phyloP scores from a whole-genome alignment of 768 basidiomycete species.

The Pleurotus citrinopileatus region DNA sequence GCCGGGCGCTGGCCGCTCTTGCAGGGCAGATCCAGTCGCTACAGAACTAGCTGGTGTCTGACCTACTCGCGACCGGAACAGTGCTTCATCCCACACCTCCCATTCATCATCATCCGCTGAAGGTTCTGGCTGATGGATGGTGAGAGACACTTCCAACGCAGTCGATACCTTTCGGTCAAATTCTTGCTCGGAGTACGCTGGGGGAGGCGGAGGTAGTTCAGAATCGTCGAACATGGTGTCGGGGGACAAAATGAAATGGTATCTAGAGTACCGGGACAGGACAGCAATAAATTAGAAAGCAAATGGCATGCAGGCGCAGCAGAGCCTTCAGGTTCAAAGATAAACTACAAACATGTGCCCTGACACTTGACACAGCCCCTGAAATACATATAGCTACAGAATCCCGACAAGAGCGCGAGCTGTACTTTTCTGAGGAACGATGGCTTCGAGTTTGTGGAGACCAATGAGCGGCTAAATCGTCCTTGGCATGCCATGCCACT shows the following conservation, averaged over 20 bases:
- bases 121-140: constrained; percentile 21
- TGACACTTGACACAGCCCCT: constrained; percentile 7
- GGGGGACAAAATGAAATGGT: background rate
- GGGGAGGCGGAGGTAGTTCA: constrained; percentile 34
- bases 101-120: constrained; percentile 37
- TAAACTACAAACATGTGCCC: constrained; percentile 1
- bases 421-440: too few relatives aligned
- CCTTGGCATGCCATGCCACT: too few relatives aligned
- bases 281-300: background rate
- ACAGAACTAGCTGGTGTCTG: background rate
- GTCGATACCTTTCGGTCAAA: constrained; percentile 52
- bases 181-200: constrained; percentile 37
- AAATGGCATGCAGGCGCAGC: background rate
- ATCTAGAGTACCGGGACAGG: background rate
- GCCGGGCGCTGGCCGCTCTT: constrained; percentile 8
- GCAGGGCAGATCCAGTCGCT: background rate
- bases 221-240: constrained; percentile 18
- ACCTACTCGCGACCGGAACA: constrained; percentile 23
- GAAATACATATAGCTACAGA: background rate
- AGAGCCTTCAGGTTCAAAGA: constrained; percentile 6
- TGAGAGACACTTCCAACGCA: constrained; percentile 38
- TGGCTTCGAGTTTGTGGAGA: too few relatives aligned
- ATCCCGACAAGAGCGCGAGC: constrained; percentile 3
- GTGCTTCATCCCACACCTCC: constrained; percentile 48
- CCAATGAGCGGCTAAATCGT: too few relatives aligned